Conservation (phyloP, 495 filamentous ascomycete species). For the Hypoxylon cercidicola region DNA sequence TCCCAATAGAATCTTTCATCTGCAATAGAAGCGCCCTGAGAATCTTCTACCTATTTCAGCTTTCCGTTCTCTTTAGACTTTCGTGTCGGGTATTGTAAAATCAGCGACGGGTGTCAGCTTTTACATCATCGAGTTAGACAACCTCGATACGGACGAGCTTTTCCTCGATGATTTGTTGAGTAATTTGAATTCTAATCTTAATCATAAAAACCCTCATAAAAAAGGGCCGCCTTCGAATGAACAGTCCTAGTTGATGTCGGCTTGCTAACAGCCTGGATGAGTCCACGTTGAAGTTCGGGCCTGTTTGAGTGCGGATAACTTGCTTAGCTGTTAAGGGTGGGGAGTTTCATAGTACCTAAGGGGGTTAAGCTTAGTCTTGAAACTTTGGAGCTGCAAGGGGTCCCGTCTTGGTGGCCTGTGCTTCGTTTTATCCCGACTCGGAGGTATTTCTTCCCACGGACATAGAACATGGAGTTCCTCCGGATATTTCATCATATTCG, state of each 20-base stretch:
- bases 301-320: constrained; percentile 6
- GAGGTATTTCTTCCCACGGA: constrained; percentile 26
- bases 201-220: constrained; percentile 12
- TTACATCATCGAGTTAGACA: too few species aligned
- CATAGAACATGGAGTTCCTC: constrained; percentile 1
- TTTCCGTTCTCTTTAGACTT: too few species aligned
- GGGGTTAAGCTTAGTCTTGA: constrained; percentile 23
- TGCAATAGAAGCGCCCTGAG: constrained; percentile 16
- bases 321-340: constrained; percentile 18
- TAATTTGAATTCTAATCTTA: too few species aligned
- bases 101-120: background rate
- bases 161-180: too few species aligned
- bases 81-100: constrained; percentile 11
- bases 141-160: too few species aligned
- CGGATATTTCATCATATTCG: constrained; percentile 27
- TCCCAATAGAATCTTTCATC: constrained; percentile 22
- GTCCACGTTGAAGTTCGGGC: constrained; percentile 3
- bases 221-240: background rate
- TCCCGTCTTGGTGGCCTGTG: constrained; percentile 14
- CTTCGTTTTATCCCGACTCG: constrained; percentile 19
- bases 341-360: constrained; percentile 27
- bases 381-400: constrained; percentile 32
- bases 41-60: constrained; percentile 22
- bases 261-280: background rate
- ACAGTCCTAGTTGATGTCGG: background rate